These are phyloP conservation scores for Dionaea muscipula DNA, from an alignment of 179 eudicot genomes.

Conservation along the genomic window DNA sequence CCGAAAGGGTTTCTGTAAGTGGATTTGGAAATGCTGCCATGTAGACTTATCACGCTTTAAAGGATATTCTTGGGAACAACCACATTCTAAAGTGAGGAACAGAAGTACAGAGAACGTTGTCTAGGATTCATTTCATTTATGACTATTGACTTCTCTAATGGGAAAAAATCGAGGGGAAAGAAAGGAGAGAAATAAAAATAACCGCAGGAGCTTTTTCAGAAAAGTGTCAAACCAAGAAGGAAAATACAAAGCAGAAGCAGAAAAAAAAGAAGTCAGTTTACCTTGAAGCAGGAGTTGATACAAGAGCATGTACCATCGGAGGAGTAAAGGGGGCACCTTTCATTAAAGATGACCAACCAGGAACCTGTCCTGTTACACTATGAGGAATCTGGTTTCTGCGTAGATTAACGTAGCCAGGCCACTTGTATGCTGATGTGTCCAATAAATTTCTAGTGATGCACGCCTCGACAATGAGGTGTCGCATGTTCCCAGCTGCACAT, in stretches of 20 bases:
- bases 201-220: too few species aligned
- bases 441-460: conserved; percentile 78
- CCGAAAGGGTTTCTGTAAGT: too few species aligned
- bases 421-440: conserved; percentile 75
- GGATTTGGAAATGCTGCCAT: too few species aligned
- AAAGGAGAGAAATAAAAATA: too few species aligned
- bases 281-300: conserved; percentile 88
- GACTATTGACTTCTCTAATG: too few species aligned
- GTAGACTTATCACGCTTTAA: too few species aligned
- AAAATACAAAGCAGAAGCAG: neutral
- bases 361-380: conserved; percentile 45
- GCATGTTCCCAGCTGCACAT: conserved; percentile 82
- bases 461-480: conserved; percentile 82
- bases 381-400: conserved; percentile 49
- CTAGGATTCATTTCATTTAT: too few species aligned
- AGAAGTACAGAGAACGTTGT: too few species aligned
- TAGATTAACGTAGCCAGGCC: conserved; percentile 93
- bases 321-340: conserved; percentile 70
- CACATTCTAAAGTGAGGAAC: too few species aligned
- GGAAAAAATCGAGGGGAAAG: too few species aligned
- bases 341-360: conserved; percentile 82
- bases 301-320: conserved; percentile 48
- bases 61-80: too few species aligned
- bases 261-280: conserved; percentile 18
- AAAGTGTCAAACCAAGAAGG: neutral